phyloP scores from a whole-genome alignment of 805 yeast species.

The Candida alai region DNA sequence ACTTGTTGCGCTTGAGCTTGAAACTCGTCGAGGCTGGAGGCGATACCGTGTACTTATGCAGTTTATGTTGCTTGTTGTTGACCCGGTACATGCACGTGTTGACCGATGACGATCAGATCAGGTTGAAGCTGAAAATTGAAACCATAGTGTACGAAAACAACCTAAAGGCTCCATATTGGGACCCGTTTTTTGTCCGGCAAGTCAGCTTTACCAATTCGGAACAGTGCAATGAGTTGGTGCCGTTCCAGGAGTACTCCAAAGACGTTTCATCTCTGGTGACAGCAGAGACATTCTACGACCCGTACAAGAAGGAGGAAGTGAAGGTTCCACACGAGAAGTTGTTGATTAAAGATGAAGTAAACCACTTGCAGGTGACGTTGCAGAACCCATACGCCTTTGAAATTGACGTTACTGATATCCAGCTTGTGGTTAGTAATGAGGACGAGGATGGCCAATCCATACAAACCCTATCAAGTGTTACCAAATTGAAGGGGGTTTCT shows the following conservation, averaged over 20 bases:
- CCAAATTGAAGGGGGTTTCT: no score
- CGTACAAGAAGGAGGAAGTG: conserved; percentile 27
- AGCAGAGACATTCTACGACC: conserved; percentile 45
- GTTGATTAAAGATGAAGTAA: conserved; percentile 46
- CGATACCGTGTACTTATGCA: conserved; percentile 36
- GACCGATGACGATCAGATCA: conserved; percentile 54
- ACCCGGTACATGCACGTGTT: conserved; percentile 54
- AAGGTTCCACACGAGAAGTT: conserved; percentile 45
- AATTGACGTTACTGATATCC: conserved; percentile 51
- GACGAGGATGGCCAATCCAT: no score
- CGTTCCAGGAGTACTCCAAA: conserved; percentile 21
- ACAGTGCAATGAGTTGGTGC: conserved; percentile 39
- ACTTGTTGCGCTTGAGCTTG: conserved; percentile 49
- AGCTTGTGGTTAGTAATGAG: no score
- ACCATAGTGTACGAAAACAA: conserved; percentile 19
- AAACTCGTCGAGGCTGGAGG: conserved; percentile 49
- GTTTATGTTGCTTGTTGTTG: conserved; percentile 51
- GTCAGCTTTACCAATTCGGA: conserved; percentile 30
- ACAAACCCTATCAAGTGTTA: no score
- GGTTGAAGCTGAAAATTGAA: conserved; percentile 32
- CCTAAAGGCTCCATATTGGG: conserved; percentile 59
- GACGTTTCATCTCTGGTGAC: conserved; percentile 10
- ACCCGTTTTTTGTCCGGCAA: conserved; percentile 58
- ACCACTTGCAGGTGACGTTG: conserved; percentile 51
- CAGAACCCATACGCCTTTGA: conserved; percentile 83